Evolutionary conservation across 768 basidiomycete genomes (phyloP).

Genomic region (Obba rivulosa): DNA sequence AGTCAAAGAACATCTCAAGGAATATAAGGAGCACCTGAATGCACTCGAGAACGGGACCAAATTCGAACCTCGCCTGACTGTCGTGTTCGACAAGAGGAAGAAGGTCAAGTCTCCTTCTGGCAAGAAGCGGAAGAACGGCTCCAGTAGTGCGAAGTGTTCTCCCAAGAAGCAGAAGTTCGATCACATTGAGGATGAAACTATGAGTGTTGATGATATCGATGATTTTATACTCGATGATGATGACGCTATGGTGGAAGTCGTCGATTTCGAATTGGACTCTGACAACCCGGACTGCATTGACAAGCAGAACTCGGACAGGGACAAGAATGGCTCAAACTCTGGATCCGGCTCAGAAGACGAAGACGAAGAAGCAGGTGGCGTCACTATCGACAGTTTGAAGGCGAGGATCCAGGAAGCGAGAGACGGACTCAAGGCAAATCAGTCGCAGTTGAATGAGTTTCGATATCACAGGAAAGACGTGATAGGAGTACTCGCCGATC

Average conservation of each 20-base stretch:
- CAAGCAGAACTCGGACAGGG: constrained; percentile 8
- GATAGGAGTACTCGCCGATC: constrained; percentile 25
- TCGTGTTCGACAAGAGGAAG: constrained; percentile 15
- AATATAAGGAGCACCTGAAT: constrained; percentile 41
- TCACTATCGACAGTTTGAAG: constrained; percentile 41
- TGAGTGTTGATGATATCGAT: constrained; percentile 26
- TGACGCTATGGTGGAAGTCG: constrained; percentile 12
- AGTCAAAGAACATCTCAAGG: constrained; percentile 30
- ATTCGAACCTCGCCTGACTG: constrained; percentile 39
- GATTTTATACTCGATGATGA: constrained; percentile 16
- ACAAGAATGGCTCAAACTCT: constrained; percentile 6
- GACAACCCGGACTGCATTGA: constrained; percentile 17
- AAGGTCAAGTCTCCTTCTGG: constrained; percentile 10
- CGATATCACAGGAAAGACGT: constrained; percentile 39
- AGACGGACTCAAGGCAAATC: constrained; percentile 32
- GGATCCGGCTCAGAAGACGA: constrained; percentile 8
- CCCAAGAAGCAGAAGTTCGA: constrained; percentile 38
- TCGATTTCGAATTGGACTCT: constrained; percentile 17
- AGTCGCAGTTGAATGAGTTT: constrained; percentile 32
- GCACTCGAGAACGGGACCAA: constrained; percentile 40
- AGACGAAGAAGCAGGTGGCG: constrained; percentile 33
- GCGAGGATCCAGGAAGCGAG: constrained; percentile 39
- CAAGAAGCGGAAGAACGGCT: constrained; percentile 48
- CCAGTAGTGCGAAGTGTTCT: constrained; percentile 34
- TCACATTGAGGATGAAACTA: constrained; percentile 13